A percentile compares a stretch with the other conserved stretches of the same genome.
Conservation (phyloP, 2,329 filamentous ascomycete species). For the Rhynchosporium secalis region DNA sequence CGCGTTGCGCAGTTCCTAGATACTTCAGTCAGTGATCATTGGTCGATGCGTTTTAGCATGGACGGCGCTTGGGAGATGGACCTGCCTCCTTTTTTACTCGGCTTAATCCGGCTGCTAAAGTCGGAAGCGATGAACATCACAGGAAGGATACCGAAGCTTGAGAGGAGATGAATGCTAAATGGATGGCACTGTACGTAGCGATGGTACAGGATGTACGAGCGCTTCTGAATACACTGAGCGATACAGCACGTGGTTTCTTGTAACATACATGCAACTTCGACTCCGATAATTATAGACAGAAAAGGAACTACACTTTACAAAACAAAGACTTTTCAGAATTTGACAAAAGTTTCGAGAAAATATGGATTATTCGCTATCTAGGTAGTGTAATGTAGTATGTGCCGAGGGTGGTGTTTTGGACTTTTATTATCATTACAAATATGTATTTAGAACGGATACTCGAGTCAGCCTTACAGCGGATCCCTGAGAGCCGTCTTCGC, state of each 20-base stretch:
- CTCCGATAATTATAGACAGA: too few species aligned
- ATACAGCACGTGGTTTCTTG: too few species aligned
- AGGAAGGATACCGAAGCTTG: background rate
- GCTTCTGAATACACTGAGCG: too few species aligned
- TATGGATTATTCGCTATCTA: background rate
- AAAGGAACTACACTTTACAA: too few species aligned
- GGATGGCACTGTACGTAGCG: background rate
- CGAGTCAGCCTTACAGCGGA: conserved; percentile 60
- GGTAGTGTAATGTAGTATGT: background rate
- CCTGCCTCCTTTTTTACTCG: background rate
- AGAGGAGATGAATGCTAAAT: background rate
- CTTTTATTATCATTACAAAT: conserved; percentile 27
- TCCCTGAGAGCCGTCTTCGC: conserved; percentile 46
- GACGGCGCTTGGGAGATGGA: conserved; percentile 16
- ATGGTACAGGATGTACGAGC: too few species aligned
- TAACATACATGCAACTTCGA: too few species aligned
- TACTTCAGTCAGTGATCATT: background rate
- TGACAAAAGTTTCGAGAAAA: too few species aligned
- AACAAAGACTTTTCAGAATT: too few species aligned
- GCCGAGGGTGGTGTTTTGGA: background rate
- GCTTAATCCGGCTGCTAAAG: background rate
- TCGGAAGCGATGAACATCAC: background rate
- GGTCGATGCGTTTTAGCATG: conserved; percentile 17
- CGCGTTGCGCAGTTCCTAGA: background rate
- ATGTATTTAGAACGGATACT: conserved; percentile 58